Conservation (phyloP, 345 rosid genomes). For the Eucalyptus guilfoylei region DNA sequence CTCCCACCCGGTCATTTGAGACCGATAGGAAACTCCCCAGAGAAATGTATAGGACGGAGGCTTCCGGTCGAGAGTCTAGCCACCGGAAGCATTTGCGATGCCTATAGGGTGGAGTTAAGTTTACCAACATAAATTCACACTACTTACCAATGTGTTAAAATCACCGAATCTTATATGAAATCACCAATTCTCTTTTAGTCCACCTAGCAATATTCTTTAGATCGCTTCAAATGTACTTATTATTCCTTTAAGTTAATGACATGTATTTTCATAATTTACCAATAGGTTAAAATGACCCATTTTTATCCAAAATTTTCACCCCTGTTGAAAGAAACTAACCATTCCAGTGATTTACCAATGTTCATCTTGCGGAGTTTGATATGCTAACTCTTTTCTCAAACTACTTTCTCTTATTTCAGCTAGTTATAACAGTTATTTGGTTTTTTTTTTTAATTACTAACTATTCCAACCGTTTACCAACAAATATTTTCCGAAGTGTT, state of each 20-base stretch:
- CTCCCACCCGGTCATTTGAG: conserved; percentile 7
- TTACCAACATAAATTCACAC: not conserved
- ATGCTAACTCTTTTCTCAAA: not conserved
- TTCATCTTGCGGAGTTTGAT: not conserved
- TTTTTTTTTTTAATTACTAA: not conserved
- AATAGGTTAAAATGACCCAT: not conserved
- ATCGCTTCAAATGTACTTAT: not conserved
- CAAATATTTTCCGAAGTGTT: not conserved
- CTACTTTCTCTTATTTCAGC: not conserved
- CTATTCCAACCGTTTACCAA: not conserved
- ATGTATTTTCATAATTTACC: no score
- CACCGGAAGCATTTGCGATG: not conserved
- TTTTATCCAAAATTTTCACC: not conserved
- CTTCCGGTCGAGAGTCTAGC: conserved; percentile 15
- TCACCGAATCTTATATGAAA: not conserved
- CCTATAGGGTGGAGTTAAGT: not conserved
- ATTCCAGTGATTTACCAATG: no score
- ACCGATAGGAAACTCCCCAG: conserved; percentile 23
- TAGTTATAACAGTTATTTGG: not conserved
- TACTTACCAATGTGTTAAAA: not conserved
- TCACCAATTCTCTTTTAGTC: not conserved
- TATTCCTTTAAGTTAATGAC: not conserved
- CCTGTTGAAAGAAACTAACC: not conserved
- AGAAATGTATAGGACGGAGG: conserved; percentile 22
- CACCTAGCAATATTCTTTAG: not conserved